phyloP scores from a whole-genome alignment of 2,329 filamentous ascomycete genomes.

The Colletotrichum tropicicola region DNA sequence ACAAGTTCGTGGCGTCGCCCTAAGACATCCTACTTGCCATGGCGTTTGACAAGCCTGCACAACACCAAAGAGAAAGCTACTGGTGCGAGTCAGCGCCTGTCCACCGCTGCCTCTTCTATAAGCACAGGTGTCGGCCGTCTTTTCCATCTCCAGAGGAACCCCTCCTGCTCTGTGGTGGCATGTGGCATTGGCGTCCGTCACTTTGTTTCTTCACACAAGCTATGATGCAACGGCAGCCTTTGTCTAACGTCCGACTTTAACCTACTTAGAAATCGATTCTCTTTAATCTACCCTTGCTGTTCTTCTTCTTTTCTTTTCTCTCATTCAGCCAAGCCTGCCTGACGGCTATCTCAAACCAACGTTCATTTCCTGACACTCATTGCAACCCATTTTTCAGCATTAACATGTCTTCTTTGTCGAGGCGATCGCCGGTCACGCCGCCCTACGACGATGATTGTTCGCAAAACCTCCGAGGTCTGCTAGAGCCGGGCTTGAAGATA shows the following conservation, averaged over 20 bases:
- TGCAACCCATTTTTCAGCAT: background rate
- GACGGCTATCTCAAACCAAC: background rate
- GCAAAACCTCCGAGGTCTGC: background rate
- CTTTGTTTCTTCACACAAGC: background rate
- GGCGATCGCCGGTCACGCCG: constrained; percentile 25
- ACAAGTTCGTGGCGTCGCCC: constrained; percentile 26
- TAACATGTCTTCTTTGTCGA: constrained; percentile 16
- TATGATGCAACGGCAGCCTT: constrained; percentile 15
- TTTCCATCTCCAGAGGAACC: constrained; percentile 25
- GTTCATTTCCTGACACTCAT: constrained; percentile 15
- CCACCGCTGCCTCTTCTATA: constrained; percentile 18
- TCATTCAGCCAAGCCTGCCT: background rate
- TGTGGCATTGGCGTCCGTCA: constrained; percentile 14
- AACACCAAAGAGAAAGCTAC: constrained; percentile 12
- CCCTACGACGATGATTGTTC: constrained; percentile 16
- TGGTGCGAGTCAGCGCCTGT: constrained; percentile 21
- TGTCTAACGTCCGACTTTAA: background rate
- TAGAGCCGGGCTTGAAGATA: background rate
- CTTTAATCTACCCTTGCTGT: background rate
- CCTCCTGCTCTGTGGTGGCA: constrained; percentile 1
- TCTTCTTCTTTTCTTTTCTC: background rate
- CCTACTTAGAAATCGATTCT: background rate
- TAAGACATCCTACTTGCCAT: constrained; percentile 27
- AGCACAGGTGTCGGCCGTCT: constrained; percentile 12
- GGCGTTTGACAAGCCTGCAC: constrained; percentile 30